Evolutionary conservation across 2,329 filamentous ascomycete species (phyloP), one percentile per base, ranked within the genome.

Genomic region (Sporothrix dimorphospora): DNA sequence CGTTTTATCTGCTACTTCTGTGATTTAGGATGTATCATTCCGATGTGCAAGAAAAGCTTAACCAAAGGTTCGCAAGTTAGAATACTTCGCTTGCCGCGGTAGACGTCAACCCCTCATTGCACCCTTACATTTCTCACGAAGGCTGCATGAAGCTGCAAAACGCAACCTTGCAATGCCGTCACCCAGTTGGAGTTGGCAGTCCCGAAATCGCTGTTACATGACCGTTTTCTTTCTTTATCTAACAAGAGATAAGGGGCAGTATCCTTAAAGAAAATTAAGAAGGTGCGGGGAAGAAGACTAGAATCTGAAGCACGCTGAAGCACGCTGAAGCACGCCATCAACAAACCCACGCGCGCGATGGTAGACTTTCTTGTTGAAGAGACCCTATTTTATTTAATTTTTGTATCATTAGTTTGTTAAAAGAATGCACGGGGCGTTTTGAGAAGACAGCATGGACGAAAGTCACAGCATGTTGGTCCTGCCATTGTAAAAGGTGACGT

Each of bases 321-420:
- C n/a, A n/a, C n/a, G n/a, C 9, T 14, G 21, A 61, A 63, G 57
- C 57, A 63, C 57, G 57, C 57, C 21, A 63, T 63, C n/a, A 24
- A 12, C 34, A 42, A 21, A n/a, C n/a, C 19, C 34, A 63, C 57
- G 11, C 24, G 57, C 19, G 57, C n/a, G 34, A 42, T 7, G n/a
- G 34, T 11, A 42, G 34, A 12, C 4, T 61, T 21, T n/a, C 12
- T 11, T 38, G 16, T n/a, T n/a, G n/a, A n/a, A n/a, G n/a, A n/a
- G n/a, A 12, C n/a, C 30, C 6, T 34, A 3, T 57, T 34, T 8
- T 24, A 8, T 53, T 12, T 19, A 4, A 4, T n/a, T 24, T 53
- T 24, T 24, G 6, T 24, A 9, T 53, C 1, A 24, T 2, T 53
- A 24, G n/a, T 21, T n/a, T n/a, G 3, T 19, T 6, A 19, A 49